Evolutionary conservation across 2,329 filamentous ascomycete genomes (phyloP), one percentile per base, ranked within the genome.

Genomic region (Botrytis porri): DNA sequence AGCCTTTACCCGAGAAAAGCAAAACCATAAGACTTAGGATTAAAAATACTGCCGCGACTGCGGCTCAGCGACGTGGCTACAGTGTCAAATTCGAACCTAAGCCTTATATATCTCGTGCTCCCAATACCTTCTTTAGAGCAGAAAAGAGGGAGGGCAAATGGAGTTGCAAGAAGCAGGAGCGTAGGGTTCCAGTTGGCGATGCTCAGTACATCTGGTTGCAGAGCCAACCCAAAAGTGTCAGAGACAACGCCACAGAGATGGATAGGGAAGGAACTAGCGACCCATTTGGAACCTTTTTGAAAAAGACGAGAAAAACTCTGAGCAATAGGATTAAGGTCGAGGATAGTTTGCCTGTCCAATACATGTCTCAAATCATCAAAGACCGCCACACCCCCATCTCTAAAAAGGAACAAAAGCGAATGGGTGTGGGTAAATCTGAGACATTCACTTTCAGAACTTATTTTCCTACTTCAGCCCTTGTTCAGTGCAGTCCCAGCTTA

Each of bases 221-320:
- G 22, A 18, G 18, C 9, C 64, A 54, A 37, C 32, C 64, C 20
- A 3, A n/a, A n/a, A 3, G 3, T 10, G 25, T 39, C 3, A 37
- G 37, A 16, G 5, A 39, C 1, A 3, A 20, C 1, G 22, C 6
- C 9, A 2, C 2, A 22, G 4, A 10, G 0, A 0, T 2, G 9
- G 39, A 43, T 12, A 3, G 3, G 12, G 9, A 14, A 0, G 39
- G 37, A 32, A 10, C 3, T 10, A 25, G 39, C n/a, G 8, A 5
- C 25, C 18, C 0, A 4, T 14, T 43, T 29, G 39, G 39, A 37
- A 54, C 18, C 29, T 25, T 3, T 25, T 16, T 25, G n/a, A 29
- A 35, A 35, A 25, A 16, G 22, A 2, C 10, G 7, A 12, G 1
- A 1, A 35, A 0, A 35, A 25, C 7, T 25, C 9, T 35, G 1